A percentile compares a stretch with the other conserved stretches of the same genome.
Evolutionary conservation across 2,329 filamentous ascomycete genomes (phyloP).

Genomic region (Venturia oleaginea): DNA sequence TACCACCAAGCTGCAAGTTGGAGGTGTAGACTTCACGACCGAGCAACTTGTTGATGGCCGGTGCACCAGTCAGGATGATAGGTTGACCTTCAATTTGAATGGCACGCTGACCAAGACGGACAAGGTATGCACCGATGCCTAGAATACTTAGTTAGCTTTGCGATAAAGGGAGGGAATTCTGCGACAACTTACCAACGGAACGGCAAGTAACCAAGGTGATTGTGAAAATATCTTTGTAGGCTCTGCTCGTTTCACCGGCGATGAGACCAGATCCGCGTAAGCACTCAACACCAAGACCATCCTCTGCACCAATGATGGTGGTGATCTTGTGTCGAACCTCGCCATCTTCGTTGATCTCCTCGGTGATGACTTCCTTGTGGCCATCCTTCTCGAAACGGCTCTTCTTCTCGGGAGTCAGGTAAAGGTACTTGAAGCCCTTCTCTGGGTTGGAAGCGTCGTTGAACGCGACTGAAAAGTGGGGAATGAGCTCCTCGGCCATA

Average conservation of each 20-base stretch:
- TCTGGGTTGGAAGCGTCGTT: conserved; percentile 76
- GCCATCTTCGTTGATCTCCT: conserved; percentile 74
- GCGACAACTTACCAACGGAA: conserved; percentile 63
- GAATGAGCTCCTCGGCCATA: conserved; percentile 92
- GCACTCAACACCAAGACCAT: conserved; percentile 96
- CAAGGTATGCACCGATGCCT: conserved; percentile 96
- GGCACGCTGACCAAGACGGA: conserved; percentile 94
- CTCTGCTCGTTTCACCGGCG: conserved; percentile 90
- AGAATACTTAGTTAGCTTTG: conserved; percentile 26
- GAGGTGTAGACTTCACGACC: conserved; percentile 98
- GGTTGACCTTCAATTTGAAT: conserved; percentile 98
- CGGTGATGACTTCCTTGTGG: conserved; percentile 72
- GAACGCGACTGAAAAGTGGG: conserved; percentile 95
- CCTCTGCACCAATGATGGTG: conserved; percentile 85
- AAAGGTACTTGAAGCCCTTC: conserved; percentile 92
- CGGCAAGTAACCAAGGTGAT: conserved; percentile 95
- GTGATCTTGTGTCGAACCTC: conserved; percentile 91
- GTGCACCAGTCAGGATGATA: conserved; percentile 95
- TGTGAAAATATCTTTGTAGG: conserved; percentile 98
- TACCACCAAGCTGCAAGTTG: conserved; percentile 97
- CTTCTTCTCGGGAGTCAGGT: conserved; percentile 79
- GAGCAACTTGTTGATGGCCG: conserved; percentile 94
- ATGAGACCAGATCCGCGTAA: conserved; percentile 95
- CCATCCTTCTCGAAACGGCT: conserved; percentile 74
- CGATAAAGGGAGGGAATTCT: background rate